Evolutionary conservation across 2,329 filamentous ascomycete genomes (phyloP), one percentile per base, ranked within the genome.

Genomic region (Thermomyces lanuginosus): DNA sequence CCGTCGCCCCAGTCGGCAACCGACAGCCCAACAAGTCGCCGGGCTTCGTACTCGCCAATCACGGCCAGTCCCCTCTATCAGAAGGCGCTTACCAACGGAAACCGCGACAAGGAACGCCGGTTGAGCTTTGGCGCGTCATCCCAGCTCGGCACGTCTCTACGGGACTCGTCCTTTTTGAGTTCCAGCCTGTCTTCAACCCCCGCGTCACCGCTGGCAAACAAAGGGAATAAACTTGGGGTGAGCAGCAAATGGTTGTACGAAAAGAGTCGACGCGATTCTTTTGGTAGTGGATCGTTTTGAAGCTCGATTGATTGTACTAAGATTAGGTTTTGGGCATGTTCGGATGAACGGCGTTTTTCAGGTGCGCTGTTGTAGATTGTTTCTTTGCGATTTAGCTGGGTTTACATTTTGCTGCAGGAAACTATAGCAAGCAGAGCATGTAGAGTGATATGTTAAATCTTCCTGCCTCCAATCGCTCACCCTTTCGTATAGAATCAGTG

Each of bases 171-270:
- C 44, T 22, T 39, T 45, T 20, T 49, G 51, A 26, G 41, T 31
- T 69, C 72, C 11, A 69, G 69, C n/a, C 56, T 55, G 1, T 71
- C 76, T 1, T 63, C 66, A 8, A 75, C 76, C 10, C 78, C 79
- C 1, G n/a, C n/a, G n/a, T 84, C 73, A 36, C 78, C 80, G 1
- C 55, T 61, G 4, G 64, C 42, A 27, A 48, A 66, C 19, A 82
- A 77, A 56, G 67, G 72, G 30, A 73, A 75, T 21, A 83, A 71
- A 38, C 71, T 91, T 27, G 72, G 73, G 1, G 46, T 93, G 45
- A 93, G 86, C 53, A 92, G 73, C 58, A 92, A 89, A 57, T 95
- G 86, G 86, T 54, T 93, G 33, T 95, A 92, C 46, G 82, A 93
- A 53, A 80, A 74, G 55, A 76, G 78, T 27, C 43, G 49, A 22